Base-by-base conservation (phyloP, 345 rosid species). In the Brassica napus region DNA sequence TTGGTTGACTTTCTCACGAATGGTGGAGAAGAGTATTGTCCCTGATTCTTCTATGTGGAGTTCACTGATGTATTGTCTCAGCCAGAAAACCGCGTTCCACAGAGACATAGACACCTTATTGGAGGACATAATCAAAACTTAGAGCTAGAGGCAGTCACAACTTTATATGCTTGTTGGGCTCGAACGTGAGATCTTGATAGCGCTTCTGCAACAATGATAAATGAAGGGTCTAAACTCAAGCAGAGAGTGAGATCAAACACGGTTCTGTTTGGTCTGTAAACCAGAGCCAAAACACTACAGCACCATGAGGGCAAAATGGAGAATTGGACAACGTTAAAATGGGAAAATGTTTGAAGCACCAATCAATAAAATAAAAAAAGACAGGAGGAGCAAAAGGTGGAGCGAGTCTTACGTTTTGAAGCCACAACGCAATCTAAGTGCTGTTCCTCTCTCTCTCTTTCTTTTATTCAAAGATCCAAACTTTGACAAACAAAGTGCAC, bases 1-100 rank as follows among this genome's bases (percentile, higher is more conserved):
- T 11, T 69, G 81, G 72, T 78, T 55, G 69, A 54, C 82, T 18
- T 75, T 92, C 39, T 69, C 71, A 18, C 83, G 87, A 79, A 88
- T 94, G 97, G 84, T 83, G 58, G 93, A 83, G 32, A 90, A 76
- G 44, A 86, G 83, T 73, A 76, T 87, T 26, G 71, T 63, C 82
- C 97, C 97, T 54, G 85, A 89, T 74, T 79, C 69, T 68, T 81
- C 65, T 60, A 85, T 71, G 8, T 90, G 97, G 98, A 82, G 79
- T 11, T 81, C 88, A 14, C 58, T 94, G 77, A 84, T 90, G 71
- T 18, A 65, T 47, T 76, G 86, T 77, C 86, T 82, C 32, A 73
- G 85, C 83, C 85, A 74, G 77, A 81, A 85, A 79, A 77, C 78
- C 11, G 2, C 34, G 31, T 31, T 80, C 35, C 82, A 32, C 77